Evolutionary conservation across 202 grass and related monocot genomes (phyloP).

Genomic region (Setaria viridis): DNA sequence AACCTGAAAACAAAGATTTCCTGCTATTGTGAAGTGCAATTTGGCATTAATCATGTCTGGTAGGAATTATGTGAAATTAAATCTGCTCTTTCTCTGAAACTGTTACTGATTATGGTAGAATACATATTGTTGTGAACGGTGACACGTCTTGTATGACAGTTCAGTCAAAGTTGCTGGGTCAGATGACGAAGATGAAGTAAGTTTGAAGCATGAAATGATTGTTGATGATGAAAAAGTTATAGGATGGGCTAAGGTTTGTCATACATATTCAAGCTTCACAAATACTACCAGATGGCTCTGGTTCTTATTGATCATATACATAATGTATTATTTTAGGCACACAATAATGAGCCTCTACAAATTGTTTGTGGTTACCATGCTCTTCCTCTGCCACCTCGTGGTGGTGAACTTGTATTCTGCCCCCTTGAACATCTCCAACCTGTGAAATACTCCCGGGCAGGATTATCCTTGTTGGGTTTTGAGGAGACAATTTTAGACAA

Average conservation of each 20-base stretch:
- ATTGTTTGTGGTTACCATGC: conserved; percentile 98
- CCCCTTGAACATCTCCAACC: conserved; percentile 94
- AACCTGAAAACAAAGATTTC: conserved; percentile 28
- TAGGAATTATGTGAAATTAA: conserved; percentile 31
- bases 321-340: conserved; percentile 61
- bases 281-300: conserved; percentile 34
- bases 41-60: conserved; percentile 13
- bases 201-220: conserved; percentile 62
- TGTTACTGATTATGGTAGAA: conserved; percentile 19
- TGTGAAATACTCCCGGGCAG: conserved; percentile 77
- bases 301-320: conserved; percentile 37
- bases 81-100: conserved; percentile 10
- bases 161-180: conserved; percentile 76
- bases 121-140: conserved; percentile 32
- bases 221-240: conserved; percentile 92
- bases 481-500: conserved; percentile 44
- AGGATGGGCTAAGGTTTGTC: conserved; percentile 96
- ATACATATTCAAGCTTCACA: conserved; percentile 44
- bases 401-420: conserved; percentile 86
- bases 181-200: conserved; percentile 85
- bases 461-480: conserved; percentile 68
- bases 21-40: conserved; percentile 17
- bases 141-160: conserved; percentile 59
- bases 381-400: conserved; percentile 75
- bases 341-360: conserved; percentile 93